Conservation (phyloP, 768 basidiomycete species). For the Mycena venus region DNA sequence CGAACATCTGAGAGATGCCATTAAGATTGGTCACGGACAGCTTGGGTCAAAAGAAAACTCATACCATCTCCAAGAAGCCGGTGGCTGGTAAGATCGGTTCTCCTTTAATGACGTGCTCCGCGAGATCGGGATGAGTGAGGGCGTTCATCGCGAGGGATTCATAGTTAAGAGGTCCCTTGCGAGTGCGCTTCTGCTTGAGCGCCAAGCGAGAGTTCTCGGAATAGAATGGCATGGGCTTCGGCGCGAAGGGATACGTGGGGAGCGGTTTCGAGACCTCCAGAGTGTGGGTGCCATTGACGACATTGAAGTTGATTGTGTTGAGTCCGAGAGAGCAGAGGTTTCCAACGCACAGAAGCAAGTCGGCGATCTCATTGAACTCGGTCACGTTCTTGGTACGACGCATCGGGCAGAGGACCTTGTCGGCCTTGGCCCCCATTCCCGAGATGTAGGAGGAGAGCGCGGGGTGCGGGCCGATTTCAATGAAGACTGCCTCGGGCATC, state of each 20-base stretch:
- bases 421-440: slow-evolving; percentile 30
- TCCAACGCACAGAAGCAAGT: slow-evolving; percentile 45
- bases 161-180: slow-evolving; percentile 53
- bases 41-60: not conserved
- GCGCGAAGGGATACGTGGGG: slow-evolving; percentile 48
- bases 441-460: slow-evolving; percentile 51
- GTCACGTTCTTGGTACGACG: slow-evolving; percentile 41
- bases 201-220: slow-evolving; percentile 18
- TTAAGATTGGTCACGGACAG: slow-evolving; percentile 29
- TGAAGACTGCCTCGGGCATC: slow-evolving; percentile 42
- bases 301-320: slow-evolving; percentile 48
- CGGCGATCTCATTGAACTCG: slow-evolving; percentile 37
- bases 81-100: slow-evolving; percentile 58
- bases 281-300: slow-evolving; percentile 40
- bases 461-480: slow-evolving; percentile 57
- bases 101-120: slow-evolving; percentile 55
- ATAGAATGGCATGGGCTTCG: slow-evolving; percentile 38
- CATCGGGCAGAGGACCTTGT: slow-evolving; percentile 41
- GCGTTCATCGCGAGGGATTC: slow-evolving; percentile 50
- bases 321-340: slow-evolving; percentile 42
- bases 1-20: slow-evolving; percentile 36
- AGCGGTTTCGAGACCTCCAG: slow-evolving; percentile 25
- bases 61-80: slow-evolving; percentile 52
- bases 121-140: slow-evolving; percentile 49
- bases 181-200: slow-evolving; percentile 38